Conservation (phyloP, 805 yeast species). For the Naumovozyma dairenensis region DNA sequence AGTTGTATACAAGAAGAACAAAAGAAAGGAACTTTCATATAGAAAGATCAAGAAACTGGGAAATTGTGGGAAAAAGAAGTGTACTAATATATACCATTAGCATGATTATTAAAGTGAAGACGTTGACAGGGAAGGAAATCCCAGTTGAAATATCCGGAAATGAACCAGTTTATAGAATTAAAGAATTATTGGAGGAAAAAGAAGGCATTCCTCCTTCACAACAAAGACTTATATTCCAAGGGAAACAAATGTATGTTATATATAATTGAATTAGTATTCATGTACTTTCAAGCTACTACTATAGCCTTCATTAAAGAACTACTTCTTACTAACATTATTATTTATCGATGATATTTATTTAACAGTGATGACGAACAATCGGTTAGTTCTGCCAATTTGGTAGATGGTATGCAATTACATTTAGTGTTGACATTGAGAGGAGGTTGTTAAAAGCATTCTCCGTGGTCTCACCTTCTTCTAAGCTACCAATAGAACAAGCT, state of each 20-base stretch:
- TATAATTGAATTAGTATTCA: no score
- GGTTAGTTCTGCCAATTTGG: slow-evolving; percentile 61
- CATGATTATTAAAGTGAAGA: slow-evolving; percentile 23
- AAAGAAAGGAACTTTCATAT: no score
- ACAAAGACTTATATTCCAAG: slow-evolving; percentile 82
- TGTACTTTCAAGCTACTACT: no score
- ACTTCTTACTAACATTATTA: no score
- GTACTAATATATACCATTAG: no score
- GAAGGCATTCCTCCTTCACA: slow-evolving; percentile 97
- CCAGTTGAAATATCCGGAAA: slow-evolving; percentile 26
- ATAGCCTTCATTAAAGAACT: no score
- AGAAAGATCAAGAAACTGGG: no score
- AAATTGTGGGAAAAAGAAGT: no score
- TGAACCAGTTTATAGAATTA: slow-evolving; percentile 52
- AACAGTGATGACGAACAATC: slow-evolving; percentile 61
- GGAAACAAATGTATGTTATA: slow-evolving; percentile 81
- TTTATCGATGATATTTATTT: neutral
- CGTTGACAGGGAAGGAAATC: slow-evolving; percentile 30
- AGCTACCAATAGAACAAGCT: neutral
- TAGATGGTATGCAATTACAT: slow-evolving; percentile 80
- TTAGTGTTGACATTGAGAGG: slow-evolving; percentile 90
- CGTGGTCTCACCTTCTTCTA: no score
- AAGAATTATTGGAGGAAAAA: slow-evolving; percentile 87
- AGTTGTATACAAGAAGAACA: no score
- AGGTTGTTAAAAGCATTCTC: slow-evolving; percentile 34